Conservation (phyloP, 1,284 basidiomycete species). For the Limonomyces culmigenus region DNA sequence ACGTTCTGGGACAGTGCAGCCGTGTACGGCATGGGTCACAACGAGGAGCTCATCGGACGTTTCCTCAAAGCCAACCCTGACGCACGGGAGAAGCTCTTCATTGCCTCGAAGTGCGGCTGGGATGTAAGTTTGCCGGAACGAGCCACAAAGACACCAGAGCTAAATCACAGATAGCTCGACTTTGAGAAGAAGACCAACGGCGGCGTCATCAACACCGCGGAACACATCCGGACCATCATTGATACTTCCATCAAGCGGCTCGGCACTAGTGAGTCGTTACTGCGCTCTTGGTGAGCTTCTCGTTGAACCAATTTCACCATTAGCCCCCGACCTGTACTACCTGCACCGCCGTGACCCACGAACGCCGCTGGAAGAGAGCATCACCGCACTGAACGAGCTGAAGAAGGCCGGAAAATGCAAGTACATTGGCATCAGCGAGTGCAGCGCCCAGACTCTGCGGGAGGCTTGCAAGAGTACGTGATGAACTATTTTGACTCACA, state of each 20-base stretch:
- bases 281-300: no score
- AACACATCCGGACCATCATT: no score
- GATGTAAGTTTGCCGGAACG: no score
- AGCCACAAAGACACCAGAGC: no score
- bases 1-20: slow-evolving; percentile 27
- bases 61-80: slow-evolving; percentile 24
- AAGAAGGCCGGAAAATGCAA: slow-evolving; percentile 45
- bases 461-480: slow-evolving; percentile 40
- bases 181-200: no score
- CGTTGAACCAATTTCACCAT: slow-evolving; percentile 21
- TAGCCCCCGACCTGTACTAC: slow-evolving; percentile 34
- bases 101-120: slow-evolving; percentile 27
- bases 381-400: slow-evolving; percentile 32
- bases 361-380: slow-evolving; percentile 29
- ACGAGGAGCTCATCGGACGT: slow-evolving; percentile 25
- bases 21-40: slow-evolving; percentile 24
- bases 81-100: slow-evolving; percentile 24
- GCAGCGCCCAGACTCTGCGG: slow-evolving; percentile 39
- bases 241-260: no score
- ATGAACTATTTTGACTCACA: no score
- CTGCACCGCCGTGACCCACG: slow-evolving; percentile 12
- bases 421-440: slow-evolving; percentile 47
- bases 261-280: no score
- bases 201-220: no score
- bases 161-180: no score